These are phyloP conservation scores for Suillus subaureus DNA, from an alignment of 768 basidiomycete species.

Conservation along the genomic window DNA sequence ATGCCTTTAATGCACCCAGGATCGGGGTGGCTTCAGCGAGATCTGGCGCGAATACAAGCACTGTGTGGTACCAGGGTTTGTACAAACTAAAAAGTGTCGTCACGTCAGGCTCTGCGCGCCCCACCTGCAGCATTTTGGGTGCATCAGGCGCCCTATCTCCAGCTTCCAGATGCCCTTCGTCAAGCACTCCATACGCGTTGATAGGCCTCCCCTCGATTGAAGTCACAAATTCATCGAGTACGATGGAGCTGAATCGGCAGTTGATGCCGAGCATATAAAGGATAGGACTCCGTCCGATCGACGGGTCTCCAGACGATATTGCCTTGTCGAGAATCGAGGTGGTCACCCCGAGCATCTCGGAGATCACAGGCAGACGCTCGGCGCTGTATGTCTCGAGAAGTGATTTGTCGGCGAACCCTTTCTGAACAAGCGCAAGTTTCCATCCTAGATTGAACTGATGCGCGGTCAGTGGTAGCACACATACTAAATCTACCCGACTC, in stretches of 20 bases:
- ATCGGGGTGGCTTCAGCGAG: constrained; percentile 8
- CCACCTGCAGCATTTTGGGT: constrained; percentile 27
- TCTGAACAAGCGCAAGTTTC: constrained; percentile 43
- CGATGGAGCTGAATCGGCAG: constrained; percentile 28
- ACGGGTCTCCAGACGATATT: background rate
- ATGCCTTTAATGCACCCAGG: background rate
- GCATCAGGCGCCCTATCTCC: constrained; percentile 53
- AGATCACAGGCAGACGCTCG: constrained; percentile 46
- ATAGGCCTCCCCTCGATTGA: constrained; percentile 7
- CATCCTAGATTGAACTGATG: constrained; percentile 41
- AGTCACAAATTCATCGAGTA: constrained; percentile 22
- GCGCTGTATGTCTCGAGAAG: constrained; percentile 41
- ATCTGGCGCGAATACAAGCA: constrained; percentile 30
- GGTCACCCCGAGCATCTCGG: constrained; percentile 40
- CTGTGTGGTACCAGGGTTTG: constrained; percentile 28
- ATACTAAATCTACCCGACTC: constrained; percentile 18
- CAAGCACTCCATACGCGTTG: constrained; percentile 7
- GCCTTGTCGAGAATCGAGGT: constrained; percentile 14
- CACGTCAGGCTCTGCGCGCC: background rate
- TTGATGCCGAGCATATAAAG: constrained; percentile 27
- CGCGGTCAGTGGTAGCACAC: background rate
- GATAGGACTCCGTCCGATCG: background rate
- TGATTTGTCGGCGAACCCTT: constrained; percentile 31
- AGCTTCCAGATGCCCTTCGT: constrained; percentile 33
- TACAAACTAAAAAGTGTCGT: constrained; percentile 33